phyloP scores from a whole-genome alignment of 805 yeast genomes.

The Starmerella cellae region DNA sequence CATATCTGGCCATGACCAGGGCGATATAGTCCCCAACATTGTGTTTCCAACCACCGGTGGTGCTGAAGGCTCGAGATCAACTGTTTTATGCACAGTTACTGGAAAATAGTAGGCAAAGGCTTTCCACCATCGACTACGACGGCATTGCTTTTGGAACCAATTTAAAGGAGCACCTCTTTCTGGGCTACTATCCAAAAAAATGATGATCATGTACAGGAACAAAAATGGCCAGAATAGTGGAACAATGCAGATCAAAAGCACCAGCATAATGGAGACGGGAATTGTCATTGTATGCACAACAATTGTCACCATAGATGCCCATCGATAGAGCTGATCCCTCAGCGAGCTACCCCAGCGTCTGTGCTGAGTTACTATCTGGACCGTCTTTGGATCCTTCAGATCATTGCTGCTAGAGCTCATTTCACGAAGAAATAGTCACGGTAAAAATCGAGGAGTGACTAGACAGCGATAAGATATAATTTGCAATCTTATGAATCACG shows the following conservation, averaged over 20 bases:
- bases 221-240: conserved; percentile 56
- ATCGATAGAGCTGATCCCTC: conserved; percentile 25
- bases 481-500: no score
- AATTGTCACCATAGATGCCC: conserved; percentile 56
- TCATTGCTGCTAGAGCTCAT: no score
- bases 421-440: no score
- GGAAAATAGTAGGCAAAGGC: conserved; percentile 74
- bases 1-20: conserved; percentile 9
- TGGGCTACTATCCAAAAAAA: conserved; percentile 49
- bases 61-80: conserved; percentile 58
- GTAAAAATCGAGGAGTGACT: no score
- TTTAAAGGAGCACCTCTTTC: conserved; percentile 56
- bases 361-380: no score
- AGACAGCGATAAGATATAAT: no score
- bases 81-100: conserved; percentile 51
- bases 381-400: no score
- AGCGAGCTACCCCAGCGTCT: neutral
- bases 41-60: conserved; percentile 20
- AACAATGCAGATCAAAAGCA: conserved; percentile 45
- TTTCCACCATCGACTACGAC: conserved; percentile 49
- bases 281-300: conserved; percentile 64
- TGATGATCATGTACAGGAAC: conserved; percentile 48
- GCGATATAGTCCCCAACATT: neutral
- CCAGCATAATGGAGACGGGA: conserved; percentile 35
- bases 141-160: conserved; percentile 44